phyloP scores from a whole-genome alignment of 176 grass and related monocot species.

The Aegilops bicornis region DNA sequence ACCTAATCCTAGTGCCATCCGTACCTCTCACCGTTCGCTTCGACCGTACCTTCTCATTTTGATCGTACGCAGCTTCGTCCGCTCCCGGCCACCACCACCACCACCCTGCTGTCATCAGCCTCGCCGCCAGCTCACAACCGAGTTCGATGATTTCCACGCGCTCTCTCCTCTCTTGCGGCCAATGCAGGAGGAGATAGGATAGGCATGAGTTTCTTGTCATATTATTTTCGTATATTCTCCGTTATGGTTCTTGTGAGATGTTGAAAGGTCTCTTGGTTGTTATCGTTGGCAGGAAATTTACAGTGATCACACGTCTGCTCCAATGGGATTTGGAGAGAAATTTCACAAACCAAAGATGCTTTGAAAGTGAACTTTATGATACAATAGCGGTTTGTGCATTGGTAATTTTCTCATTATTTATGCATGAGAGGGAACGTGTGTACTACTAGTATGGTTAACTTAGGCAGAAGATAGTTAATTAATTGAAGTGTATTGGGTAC shows the following conservation, averaged over 20 bases:
- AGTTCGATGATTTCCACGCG: background rate
- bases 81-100: background rate
- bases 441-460: no score
- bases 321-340: background rate
- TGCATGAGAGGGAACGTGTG: no score
- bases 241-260: background rate
- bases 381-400: background rate
- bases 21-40: background rate
- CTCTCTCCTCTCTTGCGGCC: background rate
- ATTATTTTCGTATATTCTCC: background rate
- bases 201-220: background rate
- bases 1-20: slow-evolving; percentile 3
- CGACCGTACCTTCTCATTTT: background rate
- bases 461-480: no score
- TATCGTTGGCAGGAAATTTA: background rate
- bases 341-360: background rate
- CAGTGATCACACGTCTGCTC: background rate
- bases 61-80: background rate
- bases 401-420: background rate
- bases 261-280: background rate
- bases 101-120: background rate
- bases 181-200: background rate
- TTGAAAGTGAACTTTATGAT: background rate
- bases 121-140: background rate
- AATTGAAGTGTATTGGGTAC: no score